Conservation (phyloP, 345 rosid species). For the Physaria fendleri region DNA sequence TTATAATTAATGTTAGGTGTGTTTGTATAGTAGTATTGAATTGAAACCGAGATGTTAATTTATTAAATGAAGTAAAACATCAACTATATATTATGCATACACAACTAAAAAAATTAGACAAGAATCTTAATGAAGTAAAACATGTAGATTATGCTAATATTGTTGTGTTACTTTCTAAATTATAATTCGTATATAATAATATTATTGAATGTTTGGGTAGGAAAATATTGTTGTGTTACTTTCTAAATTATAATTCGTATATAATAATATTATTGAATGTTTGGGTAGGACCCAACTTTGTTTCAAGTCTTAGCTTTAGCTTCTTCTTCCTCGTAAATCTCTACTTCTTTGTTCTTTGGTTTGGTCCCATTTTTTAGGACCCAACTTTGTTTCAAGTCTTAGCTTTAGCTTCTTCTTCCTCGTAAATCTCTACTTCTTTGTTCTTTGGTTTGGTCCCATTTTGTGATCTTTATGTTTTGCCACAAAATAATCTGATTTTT, state of each 20-base stretch:
- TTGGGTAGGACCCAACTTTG: slow-evolving; percentile 16
- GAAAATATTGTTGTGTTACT: neutral
- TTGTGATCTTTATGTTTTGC: neutral
- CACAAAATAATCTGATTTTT: slow-evolving; percentile 3
- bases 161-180: neutral
- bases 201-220: neutral
- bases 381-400: neutral
- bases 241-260: neutral
- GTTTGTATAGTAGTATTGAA: neutral
- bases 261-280: neutral
- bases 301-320: slow-evolving; percentile 11
- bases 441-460: slow-evolving; percentile 30
- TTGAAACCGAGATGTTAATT: neutral
- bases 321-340: slow-evolving; percentile 26
- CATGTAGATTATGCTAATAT: neutral
- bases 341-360: slow-evolving; percentile 19
- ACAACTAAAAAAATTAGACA: neutral
- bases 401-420: slow-evolving; percentile 25
- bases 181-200: neutral
- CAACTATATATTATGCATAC: neutral
- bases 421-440: slow-evolving; percentile 19
- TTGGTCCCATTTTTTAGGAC: too few relatives aligned
- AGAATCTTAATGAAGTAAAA: neutral
- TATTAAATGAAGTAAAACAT: neutral
- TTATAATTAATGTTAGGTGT: slow-evolving; percentile 13